These are phyloP conservation scores for Arachis hypogaea DNA, from an alignment of 306 rosid genomes.

Conservation along the genomic window DNA sequence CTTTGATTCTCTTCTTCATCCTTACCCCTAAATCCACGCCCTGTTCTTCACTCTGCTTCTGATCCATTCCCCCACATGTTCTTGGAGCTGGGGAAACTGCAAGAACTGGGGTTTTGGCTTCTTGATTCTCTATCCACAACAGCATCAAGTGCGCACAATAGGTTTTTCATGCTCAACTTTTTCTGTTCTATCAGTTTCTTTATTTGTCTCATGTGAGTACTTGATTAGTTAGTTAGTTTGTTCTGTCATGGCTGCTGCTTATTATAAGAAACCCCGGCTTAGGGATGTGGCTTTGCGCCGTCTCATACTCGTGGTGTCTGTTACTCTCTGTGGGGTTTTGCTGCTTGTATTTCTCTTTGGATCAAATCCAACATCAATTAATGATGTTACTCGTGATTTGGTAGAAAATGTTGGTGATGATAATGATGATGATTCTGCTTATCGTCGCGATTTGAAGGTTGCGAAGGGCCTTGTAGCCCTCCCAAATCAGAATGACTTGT, in stretches of 20 bases:
- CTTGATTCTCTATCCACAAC: slow-evolving; percentile 42
- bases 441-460: slow-evolving; percentile 37
- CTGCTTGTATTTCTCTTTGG: slow-evolving; percentile 58
- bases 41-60: neutral
- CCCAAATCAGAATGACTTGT: slow-evolving; percentile 72
- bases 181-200: slow-evolving; percentile 10
- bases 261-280: slow-evolving; percentile 57
- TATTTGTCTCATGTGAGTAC: slow-evolving; percentile 33
- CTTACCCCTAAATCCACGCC: neutral
- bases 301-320: slow-evolving; percentile 56
- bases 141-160: slow-evolving; percentile 35
- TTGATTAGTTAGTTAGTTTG: slow-evolving; percentile 21
- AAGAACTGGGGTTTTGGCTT: slow-evolving; percentile 39
- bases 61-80: slow-evolving; percentile 14
- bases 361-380: slow-evolving; percentile 50
- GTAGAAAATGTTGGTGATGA: slow-evolving; percentile 33
- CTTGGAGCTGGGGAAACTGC: slow-evolving; percentile 25
- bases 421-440: slow-evolving; percentile 39
- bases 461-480: slow-evolving; percentile 40
- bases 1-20: neutral
- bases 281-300: slow-evolving; percentile 71
- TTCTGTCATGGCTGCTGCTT: slow-evolving; percentile 54
- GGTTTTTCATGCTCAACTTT: slow-evolving; percentile 51
- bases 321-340: slow-evolving; percentile 66
- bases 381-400: neutral